Evolutionary conservation across 139 green algal species (phyloP).

Genomic region (Asterochloris erici): DNA sequence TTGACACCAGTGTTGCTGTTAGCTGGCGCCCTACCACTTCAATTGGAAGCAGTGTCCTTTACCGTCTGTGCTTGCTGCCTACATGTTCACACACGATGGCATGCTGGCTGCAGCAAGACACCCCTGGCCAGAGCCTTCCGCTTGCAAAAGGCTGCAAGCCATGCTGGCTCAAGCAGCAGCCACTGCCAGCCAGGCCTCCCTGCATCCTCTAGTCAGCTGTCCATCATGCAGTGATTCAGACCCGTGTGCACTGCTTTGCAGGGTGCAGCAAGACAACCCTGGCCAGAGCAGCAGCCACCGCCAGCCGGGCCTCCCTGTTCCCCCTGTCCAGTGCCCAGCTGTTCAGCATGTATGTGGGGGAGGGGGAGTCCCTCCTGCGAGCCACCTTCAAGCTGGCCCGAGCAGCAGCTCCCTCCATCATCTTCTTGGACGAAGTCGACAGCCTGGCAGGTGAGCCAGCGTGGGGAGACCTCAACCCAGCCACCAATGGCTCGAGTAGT

Average conservation of each 20-base stretch:
- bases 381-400: conserved; percentile 67
- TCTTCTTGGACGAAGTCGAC: conserved; percentile 92
- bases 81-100: no score
- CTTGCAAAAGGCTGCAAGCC: conserved; percentile 79
- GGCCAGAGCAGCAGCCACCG: conserved; percentile 67
- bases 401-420: conserved; percentile 65
- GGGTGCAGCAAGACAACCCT: conserved; percentile 89
- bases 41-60: no score
- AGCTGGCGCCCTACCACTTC: no score
- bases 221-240: conserved; percentile 42
- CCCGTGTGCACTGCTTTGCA: conserved; percentile 10
- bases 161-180: conserved; percentile 73
- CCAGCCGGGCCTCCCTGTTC: conserved; percentile 66
- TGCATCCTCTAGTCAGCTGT: conserved; percentile 75
- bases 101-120: neutral
- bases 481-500: no score
- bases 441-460: conserved; percentile 50
- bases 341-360: conserved; percentile 85
- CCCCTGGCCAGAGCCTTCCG: neutral
- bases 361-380: conserved; percentile 76
- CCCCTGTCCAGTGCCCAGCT: conserved; percentile 61
- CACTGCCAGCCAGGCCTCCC: conserved; percentile 53
- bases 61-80: no score
- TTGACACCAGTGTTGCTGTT: no score
- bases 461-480: neutral